Conservation (phyloP, 1,284 basidiomycete species). For the Heterobasidion annosum region DNA sequence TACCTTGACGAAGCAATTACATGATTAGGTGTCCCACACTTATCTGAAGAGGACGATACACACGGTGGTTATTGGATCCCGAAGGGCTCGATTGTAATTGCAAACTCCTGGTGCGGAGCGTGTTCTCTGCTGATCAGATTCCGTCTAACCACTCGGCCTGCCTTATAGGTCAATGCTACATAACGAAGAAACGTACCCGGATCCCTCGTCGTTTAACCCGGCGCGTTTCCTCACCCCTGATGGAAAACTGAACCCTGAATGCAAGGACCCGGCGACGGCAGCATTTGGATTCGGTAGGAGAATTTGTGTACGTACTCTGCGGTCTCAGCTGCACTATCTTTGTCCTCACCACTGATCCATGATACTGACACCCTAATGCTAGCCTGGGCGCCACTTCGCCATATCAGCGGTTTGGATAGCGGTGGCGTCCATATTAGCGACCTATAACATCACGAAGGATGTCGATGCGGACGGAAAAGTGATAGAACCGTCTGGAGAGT, state of each 20-base stretch:
- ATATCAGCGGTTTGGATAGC: slow-evolving; percentile 6
- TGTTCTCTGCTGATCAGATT: neutral
- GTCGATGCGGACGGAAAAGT: slow-evolving; percentile 3
- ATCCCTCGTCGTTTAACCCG: slow-evolving; percentile 19
- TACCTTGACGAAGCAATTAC: neutral
- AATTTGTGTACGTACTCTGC: neutral
- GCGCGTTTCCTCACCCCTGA: slow-evolving; percentile 15
- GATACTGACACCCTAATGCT: neutral
- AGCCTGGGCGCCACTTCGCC: slow-evolving; percentile 10
- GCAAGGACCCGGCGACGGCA: slow-evolving; percentile 8
- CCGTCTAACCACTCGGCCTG: too few relatives aligned
- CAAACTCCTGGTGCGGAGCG: slow-evolving; percentile 3
- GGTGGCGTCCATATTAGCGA: neutral
- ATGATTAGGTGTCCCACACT: slow-evolving; percentile 1
- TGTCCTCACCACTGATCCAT: neutral
- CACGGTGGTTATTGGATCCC: slow-evolving; percentile 12
- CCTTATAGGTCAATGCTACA: slow-evolving; percentile 10
- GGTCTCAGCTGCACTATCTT: neutral
- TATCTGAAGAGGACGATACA: neutral
- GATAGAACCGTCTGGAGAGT: neutral
- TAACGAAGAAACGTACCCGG: slow-evolving; percentile 16
- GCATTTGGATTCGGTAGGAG: slow-evolving; percentile 9
- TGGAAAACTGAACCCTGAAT: slow-evolving; percentile 5
- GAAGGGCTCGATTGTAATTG: slow-evolving; percentile 1
- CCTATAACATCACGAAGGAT: slow-evolving; percentile 1